Evolutionary conservation across 805 yeast genomes (phyloP).

Genomic region (Sugiyamaella americana): DNA sequence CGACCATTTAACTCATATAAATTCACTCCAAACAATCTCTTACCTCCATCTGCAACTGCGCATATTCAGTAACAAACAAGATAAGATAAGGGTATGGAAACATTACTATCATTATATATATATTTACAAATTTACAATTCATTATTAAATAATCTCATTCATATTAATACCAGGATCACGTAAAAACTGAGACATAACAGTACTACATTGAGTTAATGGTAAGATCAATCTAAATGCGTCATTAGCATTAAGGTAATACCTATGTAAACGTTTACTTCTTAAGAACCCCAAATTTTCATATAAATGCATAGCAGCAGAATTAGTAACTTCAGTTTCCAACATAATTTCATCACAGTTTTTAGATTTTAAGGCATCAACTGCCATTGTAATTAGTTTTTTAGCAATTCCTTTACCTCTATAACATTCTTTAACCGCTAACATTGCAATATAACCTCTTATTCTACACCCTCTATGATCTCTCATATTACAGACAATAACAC

Average conservation of each 20-base stretch:
- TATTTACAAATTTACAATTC: too few relatives aligned
- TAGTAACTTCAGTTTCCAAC: conserved; percentile 86
- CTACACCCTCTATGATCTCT: conserved; percentile 71
- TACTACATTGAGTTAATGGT: conserved; percentile 63
- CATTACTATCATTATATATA: too few relatives aligned
- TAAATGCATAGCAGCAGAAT: conserved; percentile 58
- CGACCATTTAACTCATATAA: too few relatives aligned
- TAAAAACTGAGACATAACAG: conserved; percentile 29
- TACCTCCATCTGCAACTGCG: too few relatives aligned
- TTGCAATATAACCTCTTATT: conserved; percentile 87
- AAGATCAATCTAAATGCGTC: conserved; percentile 86
- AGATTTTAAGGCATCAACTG: conserved; percentile 58
- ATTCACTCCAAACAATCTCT: too few relatives aligned
- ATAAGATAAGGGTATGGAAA: too few relatives aligned
- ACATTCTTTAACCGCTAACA: conserved; percentile 76
- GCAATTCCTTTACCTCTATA: conserved; percentile 82
- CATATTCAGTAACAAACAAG: too few relatives aligned
- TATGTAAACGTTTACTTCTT: conserved; percentile 64
- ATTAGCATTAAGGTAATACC: conserved; percentile 86
- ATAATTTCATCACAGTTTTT: conserved; percentile 81
- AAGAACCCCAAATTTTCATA: conserved; percentile 76
- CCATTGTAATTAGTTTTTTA: conserved; percentile 54
- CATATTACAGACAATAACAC: conserved; percentile 77
- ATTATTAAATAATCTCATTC: not conserved
- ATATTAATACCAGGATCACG: not conserved